phyloP scores from a whole-genome alignment of 202 grass and related monocot species.

The Eragrostis tef region DNA sequence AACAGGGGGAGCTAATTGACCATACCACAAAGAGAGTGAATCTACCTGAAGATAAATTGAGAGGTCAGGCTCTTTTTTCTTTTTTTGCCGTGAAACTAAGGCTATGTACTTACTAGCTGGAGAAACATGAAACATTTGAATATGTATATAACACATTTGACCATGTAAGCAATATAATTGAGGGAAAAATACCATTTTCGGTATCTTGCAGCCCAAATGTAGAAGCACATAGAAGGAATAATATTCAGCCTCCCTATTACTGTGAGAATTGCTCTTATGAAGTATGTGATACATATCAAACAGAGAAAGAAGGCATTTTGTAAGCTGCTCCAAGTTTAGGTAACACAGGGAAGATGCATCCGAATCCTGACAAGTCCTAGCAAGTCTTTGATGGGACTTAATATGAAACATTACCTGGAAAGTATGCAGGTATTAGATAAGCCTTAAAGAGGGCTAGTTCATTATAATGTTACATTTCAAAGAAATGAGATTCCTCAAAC shows the following conservation, averaged over 20 bases:
- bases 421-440: constrained; percentile 35
- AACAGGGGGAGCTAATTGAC: constrained; percentile 57
- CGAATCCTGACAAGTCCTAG: constrained; percentile 50
- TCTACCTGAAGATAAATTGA: constrained; percentile 55
- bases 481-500: constrained; percentile 39
- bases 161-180: constrained; percentile 12
- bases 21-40: constrained; percentile 89
- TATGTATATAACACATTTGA: constrained; percentile 24
- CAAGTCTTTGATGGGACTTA: constrained; percentile 74
- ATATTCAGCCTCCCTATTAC: constrained; percentile 67
- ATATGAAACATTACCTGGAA: constrained; percentile 92
- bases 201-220: constrained; percentile 73
- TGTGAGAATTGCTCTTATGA: constrained; percentile 48
- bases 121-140: no score
- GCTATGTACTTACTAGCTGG: no score
- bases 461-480: constrained; percentile 36
- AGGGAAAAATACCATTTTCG: constrained; percentile 67
- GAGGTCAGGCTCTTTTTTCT: constrained; percentile 37
- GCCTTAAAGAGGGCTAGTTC: constrained; percentile 10
- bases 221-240: constrained; percentile 90
- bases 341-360: constrained; percentile 71
- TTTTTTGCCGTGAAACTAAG: no score
- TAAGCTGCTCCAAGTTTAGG: constrained; percentile 88
- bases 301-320: constrained; percentile 82
- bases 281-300: constrained; percentile 68